phyloP scores from a whole-genome alignment of 805 yeast genomes.

The Wilhelminamyces savonicus region DNA sequence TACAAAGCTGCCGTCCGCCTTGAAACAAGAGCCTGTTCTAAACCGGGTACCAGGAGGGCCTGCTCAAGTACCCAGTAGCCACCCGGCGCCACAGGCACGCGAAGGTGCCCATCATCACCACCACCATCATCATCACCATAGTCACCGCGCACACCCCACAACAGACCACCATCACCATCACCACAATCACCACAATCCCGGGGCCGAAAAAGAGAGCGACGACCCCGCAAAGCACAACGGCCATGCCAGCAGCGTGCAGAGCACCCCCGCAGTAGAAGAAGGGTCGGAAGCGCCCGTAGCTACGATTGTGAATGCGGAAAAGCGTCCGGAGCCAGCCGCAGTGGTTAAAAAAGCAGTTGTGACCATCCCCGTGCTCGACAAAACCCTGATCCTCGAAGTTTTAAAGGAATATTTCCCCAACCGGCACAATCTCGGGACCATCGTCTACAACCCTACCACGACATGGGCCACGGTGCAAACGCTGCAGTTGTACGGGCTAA shows the following conservation, averaged over 20 bases:
- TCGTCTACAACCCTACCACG: conserved; percentile 53
- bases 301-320: too few species aligned
- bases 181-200: background rate
- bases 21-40: background rate
- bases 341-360: conserved; percentile 2
- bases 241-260: conserved; percentile 1
- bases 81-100: background rate
- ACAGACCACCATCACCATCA: conserved; percentile 10
- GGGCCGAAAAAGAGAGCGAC: background rate
- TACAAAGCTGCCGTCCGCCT: conserved; percentile 2
- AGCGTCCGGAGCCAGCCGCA: conserved; percentile 3
- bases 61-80: conserved; percentile 1
- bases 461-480: conserved; percentile 27
- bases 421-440: conserved; percentile 22
- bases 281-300: too few species aligned
- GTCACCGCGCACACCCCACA: conserved; percentile 3
- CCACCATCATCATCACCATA: background rate
- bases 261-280: conserved; percentile 1
- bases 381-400: conserved; percentile 13
- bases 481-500: conserved; percentile 10
- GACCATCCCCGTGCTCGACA: conserved; percentile 11
- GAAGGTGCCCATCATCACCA: conserved; percentile 2
- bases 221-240: conserved; percentile 1
- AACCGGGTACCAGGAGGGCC: background rate
- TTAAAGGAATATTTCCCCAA: conserved; percentile 21